These are phyloP conservation scores for Corchorus olitorius DNA, from an alignment of 345 rosid species.

Conservation along the genomic window DNA sequence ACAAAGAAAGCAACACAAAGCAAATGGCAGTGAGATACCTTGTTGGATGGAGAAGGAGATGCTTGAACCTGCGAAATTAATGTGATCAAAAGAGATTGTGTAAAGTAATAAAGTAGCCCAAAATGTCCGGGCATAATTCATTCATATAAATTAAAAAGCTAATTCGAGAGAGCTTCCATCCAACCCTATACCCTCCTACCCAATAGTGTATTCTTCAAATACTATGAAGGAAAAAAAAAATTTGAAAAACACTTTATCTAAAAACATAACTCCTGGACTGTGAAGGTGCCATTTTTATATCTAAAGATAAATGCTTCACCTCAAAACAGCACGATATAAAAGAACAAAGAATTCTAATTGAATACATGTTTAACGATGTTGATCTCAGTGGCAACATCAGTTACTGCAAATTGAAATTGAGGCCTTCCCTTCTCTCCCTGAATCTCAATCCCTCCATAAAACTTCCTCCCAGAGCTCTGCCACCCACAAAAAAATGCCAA, in stretches of 20 bases:
- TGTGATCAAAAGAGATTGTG: too few species aligned
- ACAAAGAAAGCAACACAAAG: too few species aligned
- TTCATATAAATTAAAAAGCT: slow-evolving; percentile 10
- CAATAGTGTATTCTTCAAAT: neutral
- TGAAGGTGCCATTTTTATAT: neutral
- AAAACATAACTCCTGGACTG: neutral
- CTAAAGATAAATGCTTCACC: neutral
- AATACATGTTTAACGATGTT: slow-evolving; percentile 69
- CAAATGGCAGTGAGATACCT: too few species aligned
- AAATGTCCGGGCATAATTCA: too few species aligned
- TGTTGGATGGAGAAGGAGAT: too few species aligned
- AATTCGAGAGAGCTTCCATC: slow-evolving; percentile 7
- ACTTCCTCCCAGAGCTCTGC: slow-evolving; percentile 43
- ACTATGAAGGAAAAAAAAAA: neutral
- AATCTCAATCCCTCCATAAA: slow-evolving; percentile 48
- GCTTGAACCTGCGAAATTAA: too few species aligned
- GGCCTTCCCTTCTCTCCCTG: slow-evolving; percentile 57
- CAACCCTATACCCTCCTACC: neutral
- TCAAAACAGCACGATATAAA: neutral
- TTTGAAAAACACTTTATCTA: neutral
- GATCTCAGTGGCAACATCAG: slow-evolving; percentile 78
- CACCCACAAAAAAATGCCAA: slow-evolving; percentile 19
- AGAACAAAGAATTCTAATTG: neutral
- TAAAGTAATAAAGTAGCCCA: too few species aligned
- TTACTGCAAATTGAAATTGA: too few species aligned